Conservation (phyloP, 495 filamentous ascomycete species). For the Penicillium simplicissimum region DNA sequence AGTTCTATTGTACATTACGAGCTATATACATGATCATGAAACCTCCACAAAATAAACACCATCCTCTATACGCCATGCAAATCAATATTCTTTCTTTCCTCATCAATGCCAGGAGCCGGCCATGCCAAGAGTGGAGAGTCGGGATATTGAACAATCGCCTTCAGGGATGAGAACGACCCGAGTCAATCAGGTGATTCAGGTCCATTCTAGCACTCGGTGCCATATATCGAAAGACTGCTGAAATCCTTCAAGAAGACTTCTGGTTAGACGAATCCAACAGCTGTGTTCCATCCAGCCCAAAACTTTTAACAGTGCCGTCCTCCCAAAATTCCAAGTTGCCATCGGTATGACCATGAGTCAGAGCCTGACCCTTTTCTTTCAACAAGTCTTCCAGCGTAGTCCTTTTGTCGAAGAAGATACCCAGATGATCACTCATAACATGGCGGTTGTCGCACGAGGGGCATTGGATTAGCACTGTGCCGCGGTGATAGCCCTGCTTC, state of each 20-base stretch:
- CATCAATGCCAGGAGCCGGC: constrained; percentile 31
- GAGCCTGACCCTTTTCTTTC: constrained; percentile 31
- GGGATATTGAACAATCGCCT: constrained; percentile 1
- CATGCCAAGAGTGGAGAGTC: constrained; percentile 34
- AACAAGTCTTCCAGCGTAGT: constrained; percentile 42
- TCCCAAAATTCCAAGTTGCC: constrained; percentile 72
- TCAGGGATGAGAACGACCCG: neutral
- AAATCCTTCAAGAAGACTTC: constrained; percentile 4
- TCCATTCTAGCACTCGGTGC: neutral
- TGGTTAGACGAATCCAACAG: constrained; percentile 4
- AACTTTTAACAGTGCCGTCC: constrained; percentile 51
- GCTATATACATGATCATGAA: constrained; percentile 13
- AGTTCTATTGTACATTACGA: constrained; percentile 13
- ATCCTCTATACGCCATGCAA: constrained; percentile 7
- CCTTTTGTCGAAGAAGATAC: constrained; percentile 46
- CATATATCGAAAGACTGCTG: neutral
- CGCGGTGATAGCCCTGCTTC: constrained; percentile 91
- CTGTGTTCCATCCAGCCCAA: constrained; percentile 14
- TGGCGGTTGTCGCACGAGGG: constrained; percentile 81
- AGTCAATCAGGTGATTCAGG: constrained; percentile 12
- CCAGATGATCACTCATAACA: constrained; percentile 86
- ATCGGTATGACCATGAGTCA: constrained; percentile 41
- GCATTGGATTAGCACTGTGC: constrained; percentile 84
- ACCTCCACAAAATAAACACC: constrained; percentile 5
- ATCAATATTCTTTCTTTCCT: constrained; percentile 9